A percentile compares a stretch with the other conserved stretches of the same genome.
Conservation (phyloP, 2,329 filamentous ascomycete species). For the Neofusicoccum parvum region DNA sequence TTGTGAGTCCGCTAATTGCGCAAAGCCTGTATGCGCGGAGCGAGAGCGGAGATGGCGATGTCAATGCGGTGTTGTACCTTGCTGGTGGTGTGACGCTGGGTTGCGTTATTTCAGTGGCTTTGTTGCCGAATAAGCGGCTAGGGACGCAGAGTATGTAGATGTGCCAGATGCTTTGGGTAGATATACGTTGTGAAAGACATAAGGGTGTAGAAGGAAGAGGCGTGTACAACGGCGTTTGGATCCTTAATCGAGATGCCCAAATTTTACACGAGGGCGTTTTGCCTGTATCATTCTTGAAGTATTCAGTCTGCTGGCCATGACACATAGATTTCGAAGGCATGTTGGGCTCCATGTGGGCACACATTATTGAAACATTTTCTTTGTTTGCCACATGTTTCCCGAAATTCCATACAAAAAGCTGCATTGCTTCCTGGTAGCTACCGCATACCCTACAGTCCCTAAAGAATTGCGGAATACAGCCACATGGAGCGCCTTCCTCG, state of each 20-base stretch:
- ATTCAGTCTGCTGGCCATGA: no score
- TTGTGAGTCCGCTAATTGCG: conserved; percentile 60
- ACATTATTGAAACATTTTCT: no score
- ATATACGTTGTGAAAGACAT: neutral
- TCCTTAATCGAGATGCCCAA: neutral
- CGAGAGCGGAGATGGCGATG: conserved; percentile 35
- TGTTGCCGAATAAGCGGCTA: conserved; percentile 48
- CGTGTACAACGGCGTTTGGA: neutral
- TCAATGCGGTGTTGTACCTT: conserved; percentile 58
- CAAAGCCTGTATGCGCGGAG: conserved; percentile 43
- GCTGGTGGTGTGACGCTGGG: conserved; percentile 58
- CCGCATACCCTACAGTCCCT: no score
- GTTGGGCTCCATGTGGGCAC: no score
- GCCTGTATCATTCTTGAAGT: neutral
- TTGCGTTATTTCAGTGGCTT: conserved; percentile 54
- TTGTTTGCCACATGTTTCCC: no score
- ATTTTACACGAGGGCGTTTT: no score
- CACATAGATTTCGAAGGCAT: no score
- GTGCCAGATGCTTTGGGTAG: neutral
- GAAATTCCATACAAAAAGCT: no score
- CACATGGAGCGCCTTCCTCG: no score
- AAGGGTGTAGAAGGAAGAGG: neutral
- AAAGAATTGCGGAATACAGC: no score
- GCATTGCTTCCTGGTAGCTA: no score
- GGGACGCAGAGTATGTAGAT: conserved; percentile 33